Percentiles rank a stretch among this genome's conserved stretches.
These are phyloP conservation scores for Ascochyta viciae-villosae DNA, from an alignment of 2,329 filamentous ascomycete genomes.

Conservation along the genomic window DNA sequence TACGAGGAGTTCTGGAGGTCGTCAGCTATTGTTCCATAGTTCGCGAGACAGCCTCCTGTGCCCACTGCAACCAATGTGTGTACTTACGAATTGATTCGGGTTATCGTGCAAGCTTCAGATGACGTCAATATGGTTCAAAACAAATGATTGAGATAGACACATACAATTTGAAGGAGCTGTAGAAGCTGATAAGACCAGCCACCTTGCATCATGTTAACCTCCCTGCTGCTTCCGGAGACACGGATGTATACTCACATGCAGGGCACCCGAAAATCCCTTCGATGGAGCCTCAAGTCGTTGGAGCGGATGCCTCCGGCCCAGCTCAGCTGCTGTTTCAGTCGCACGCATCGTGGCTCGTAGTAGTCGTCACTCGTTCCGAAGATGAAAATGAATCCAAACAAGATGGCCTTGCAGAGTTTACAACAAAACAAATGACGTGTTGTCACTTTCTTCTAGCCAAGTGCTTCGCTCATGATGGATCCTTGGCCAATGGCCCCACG, in stretches of 20 bases:
- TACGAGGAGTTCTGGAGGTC: slow-evolving; percentile 61
- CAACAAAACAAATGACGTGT: background rate
- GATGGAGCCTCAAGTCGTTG: slow-evolving; percentile 73
- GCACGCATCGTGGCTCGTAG: slow-evolving; percentile 16
- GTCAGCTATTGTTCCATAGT: background rate
- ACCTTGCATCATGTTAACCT: slow-evolving; percentile 25
- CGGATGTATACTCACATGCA: slow-evolving; percentile 58
- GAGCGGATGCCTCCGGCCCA: slow-evolving; percentile 62
- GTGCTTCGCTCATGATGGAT: background rate
- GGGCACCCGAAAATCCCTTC: slow-evolving; percentile 65
- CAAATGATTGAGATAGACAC: background rate
- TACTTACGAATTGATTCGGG: slow-evolving; percentile 37
- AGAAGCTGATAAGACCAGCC: slow-evolving; percentile 54
- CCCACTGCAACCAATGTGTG: too few species aligned
- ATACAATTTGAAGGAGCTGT: slow-evolving; percentile 53
- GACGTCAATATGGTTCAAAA: slow-evolving; percentile 25
- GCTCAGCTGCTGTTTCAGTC: slow-evolving; percentile 27
- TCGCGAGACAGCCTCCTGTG: too few species aligned
- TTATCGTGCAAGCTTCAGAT: slow-evolving; percentile 37
- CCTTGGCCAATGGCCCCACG: slow-evolving; percentile 5
- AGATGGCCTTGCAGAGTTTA: too few species aligned
- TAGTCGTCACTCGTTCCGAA: too few species aligned
- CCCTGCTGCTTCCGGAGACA: too few species aligned
- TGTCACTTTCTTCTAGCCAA: slow-evolving; percentile 8
- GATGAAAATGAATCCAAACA: too few species aligned